Evolutionary conservation across 768 basidiomycete species (phyloP).

Genomic region (Lactifluus subvellereus): DNA sequence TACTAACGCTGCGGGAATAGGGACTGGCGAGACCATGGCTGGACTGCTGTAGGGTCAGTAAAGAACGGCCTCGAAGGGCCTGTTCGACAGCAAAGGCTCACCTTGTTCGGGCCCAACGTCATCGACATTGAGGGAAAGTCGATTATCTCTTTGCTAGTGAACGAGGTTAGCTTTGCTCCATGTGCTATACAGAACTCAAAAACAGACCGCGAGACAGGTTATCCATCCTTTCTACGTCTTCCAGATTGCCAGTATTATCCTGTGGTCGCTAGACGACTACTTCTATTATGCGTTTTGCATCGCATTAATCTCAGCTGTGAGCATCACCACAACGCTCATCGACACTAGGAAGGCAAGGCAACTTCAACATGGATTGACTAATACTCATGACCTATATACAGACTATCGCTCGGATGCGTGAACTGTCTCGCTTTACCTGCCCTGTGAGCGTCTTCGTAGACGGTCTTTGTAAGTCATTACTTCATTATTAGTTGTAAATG

Average conservation of each 20-base stretch:
- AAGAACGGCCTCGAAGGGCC: slow-evolving; percentile 55
- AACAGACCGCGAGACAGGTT: slow-evolving; percentile 42
- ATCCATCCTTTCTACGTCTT: slow-evolving; percentile 99
- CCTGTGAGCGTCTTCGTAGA: slow-evolving; percentile 63
- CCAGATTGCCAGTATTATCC: slow-evolving; percentile 88
- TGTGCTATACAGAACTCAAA: not conserved
- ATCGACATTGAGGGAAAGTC: slow-evolving; percentile 91
- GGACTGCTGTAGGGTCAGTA: slow-evolving; percentile 57
- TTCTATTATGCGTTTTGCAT: slow-evolving; percentile 98
- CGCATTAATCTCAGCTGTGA: slow-evolving; percentile 80
- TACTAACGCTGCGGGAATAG: slow-evolving; percentile 36
- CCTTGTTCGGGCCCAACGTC: slow-evolving; percentile 77
- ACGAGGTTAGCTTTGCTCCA: slow-evolving; percentile 59
- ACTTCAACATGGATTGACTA: not conserved
- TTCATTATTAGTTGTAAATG: not conserved
- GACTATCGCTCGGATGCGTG: slow-evolving; percentile 91
- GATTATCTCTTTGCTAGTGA: slow-evolving; percentile 66
- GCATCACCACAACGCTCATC: slow-evolving; percentile 77
- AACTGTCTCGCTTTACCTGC: slow-evolving; percentile 91
- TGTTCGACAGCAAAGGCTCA: slow-evolving; percentile 56
- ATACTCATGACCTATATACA: slow-evolving; percentile 30
- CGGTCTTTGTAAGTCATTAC: slow-evolving; percentile 41
- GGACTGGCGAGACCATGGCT: slow-evolving; percentile 83
- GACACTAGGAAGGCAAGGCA: slow-evolving; percentile 83
- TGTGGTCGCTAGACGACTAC: slow-evolving; percentile 96